These are phyloP conservation scores for Cyberlindnera xishuangbannaensis DNA, from an alignment of 805 yeast species.

Conservation along the genomic window DNA sequence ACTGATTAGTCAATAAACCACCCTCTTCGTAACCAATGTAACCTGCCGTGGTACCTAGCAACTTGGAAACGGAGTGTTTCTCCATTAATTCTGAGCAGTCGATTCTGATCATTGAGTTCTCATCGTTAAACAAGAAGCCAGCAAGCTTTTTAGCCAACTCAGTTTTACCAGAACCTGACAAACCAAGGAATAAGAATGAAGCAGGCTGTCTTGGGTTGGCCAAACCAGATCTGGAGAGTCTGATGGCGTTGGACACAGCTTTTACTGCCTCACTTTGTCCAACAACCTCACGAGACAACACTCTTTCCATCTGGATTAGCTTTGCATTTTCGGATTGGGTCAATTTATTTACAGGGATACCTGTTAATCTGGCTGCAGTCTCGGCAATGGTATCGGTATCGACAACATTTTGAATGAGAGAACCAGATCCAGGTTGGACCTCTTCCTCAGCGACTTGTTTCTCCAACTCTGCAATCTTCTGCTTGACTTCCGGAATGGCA, in stretches of 20 bases:
- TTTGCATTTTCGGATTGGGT: slow-evolving; percentile 94
- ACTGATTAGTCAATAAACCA: slow-evolving; percentile 89
- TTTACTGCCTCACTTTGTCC: slow-evolving; percentile 95
- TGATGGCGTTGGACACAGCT: slow-evolving; percentile 92
- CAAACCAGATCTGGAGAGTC: slow-evolving; percentile 89
- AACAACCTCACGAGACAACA: slow-evolving; percentile 74
- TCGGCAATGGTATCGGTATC: slow-evolving; percentile 92
- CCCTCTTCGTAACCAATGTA: slow-evolving; percentile 97
- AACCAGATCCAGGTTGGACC: slow-evolving; percentile 48
- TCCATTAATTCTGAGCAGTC: slow-evolving; percentile 96
- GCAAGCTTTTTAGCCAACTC: slow-evolving; percentile 96
- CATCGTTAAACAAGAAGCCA: slow-evolving; percentile 92
- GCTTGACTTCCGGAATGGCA: slow-evolving; percentile 90
- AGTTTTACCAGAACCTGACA: slow-evolving; percentile 97
- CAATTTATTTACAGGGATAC: slow-evolving; percentile 91
- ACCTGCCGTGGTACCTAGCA: slow-evolving; percentile 97
- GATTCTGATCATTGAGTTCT: slow-evolving; percentile 93
- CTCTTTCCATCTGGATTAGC: slow-evolving; percentile 91
- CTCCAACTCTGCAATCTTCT: slow-evolving; percentile 72
- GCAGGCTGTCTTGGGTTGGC: slow-evolving; percentile 97
- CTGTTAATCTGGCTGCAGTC: slow-evolving; percentile 93
- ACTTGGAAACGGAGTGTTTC: slow-evolving; percentile 91
- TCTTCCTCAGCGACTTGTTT: slow-evolving; percentile 72
- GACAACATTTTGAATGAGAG: slow-evolving; percentile 83
- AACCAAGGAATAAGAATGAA: slow-evolving; percentile 88